Base-by-base conservation (phyloP, 306 rosid genomes). In the Corylus heterophylla region DNA sequence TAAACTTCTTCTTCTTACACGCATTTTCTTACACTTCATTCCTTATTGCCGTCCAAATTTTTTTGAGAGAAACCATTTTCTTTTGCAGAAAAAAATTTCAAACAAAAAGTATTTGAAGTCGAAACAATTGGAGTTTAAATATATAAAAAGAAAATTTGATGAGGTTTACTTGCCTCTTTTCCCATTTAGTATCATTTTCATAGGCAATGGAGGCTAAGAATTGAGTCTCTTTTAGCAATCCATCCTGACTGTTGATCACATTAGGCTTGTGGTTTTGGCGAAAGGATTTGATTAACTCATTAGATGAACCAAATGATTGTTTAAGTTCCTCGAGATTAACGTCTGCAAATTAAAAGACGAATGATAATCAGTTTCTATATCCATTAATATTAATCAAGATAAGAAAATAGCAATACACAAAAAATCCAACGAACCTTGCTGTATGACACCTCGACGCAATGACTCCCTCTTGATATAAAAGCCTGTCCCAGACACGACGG, bases 161-260 rank as follows among this genome's bases (percentile, higher is more conserved):
- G 3, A 64, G 54, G 52, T 73, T 58, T 49, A 75, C 83, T 73
- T 54, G 74, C 97, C 83, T 87, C 87, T 85, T 89, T 54, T 37
- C 94, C 97, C 92, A 92, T 88, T 87, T 79, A 68, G 87, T 87
- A 73, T 80, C 78, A 70, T 35, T 74, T 86, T 87, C 97, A 74
- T 81, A 89, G 27, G 81, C 59, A 80, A 87, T 82, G 14, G 94
- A 88, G 62, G 92, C 91, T 78, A 89, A 52, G 12, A 86, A 75
- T 66, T 78, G 83, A 70, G 81, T 35, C 78, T 88, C 88, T 78
- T 76, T 71, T 27, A 61, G 79, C 69, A 51, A 76, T 69, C 71
- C 48, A 72, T 82, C 39, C 25, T 18, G 54, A 49, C 13, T 76
- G 52, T 52, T 56, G 1, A 27, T 55, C 44, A 54, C 35, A 44